phyloP scores from a whole-genome alignment of 768 basidiomycete genomes.

The Termitomyces sp. region DNA sequence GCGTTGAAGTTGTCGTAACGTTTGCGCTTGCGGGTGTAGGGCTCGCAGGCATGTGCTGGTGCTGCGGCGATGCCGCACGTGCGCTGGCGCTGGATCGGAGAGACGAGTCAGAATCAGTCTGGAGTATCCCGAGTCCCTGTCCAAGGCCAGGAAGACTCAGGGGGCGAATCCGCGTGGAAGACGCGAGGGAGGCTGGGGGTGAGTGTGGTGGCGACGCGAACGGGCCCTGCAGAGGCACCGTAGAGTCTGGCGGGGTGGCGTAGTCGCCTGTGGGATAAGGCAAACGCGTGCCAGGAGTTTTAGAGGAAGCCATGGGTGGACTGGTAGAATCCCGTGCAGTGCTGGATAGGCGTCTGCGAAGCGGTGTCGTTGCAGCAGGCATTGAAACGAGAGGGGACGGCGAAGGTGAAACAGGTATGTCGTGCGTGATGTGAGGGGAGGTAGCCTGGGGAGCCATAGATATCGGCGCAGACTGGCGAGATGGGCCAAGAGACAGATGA shows the following conservation, averaged over 20 bases:
- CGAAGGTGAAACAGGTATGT: conserved; percentile 19
- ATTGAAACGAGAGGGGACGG: conserved; percentile 4
- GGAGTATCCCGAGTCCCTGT: conserved; percentile 17
- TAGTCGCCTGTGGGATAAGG: conserved; percentile 87
- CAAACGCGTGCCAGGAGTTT: conserved; percentile 49
- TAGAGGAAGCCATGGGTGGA: conserved; percentile 46
- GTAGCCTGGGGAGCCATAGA: conserved; percentile 39
- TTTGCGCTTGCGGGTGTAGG: not conserved
- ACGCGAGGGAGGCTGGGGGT: conserved; percentile 48
- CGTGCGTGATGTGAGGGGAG: conserved; percentile 37
- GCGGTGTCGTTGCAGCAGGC: conserved; percentile 21
- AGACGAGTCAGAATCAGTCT: conserved; percentile 24
- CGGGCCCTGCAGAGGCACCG: conserved; percentile 24
- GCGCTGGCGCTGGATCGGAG: conserved; percentile 9
- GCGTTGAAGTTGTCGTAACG: not conserved
- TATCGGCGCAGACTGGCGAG: conserved; percentile 40
- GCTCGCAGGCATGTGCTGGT: conserved; percentile 4
- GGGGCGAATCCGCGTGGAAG: conserved; percentile 41
- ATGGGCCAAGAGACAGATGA: conserved; percentile 48
- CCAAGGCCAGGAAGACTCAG: conserved; percentile 42
- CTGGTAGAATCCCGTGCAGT: conserved; percentile 63
- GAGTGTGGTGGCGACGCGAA: conserved; percentile 36
- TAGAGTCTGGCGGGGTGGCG: conserved; percentile 52
- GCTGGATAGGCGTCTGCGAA: conserved; percentile 29
- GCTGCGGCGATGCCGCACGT: conserved; percentile 16